Conservation (phyloP, 176 grass and related monocot species). For the Saccharum officinarum region DNA sequence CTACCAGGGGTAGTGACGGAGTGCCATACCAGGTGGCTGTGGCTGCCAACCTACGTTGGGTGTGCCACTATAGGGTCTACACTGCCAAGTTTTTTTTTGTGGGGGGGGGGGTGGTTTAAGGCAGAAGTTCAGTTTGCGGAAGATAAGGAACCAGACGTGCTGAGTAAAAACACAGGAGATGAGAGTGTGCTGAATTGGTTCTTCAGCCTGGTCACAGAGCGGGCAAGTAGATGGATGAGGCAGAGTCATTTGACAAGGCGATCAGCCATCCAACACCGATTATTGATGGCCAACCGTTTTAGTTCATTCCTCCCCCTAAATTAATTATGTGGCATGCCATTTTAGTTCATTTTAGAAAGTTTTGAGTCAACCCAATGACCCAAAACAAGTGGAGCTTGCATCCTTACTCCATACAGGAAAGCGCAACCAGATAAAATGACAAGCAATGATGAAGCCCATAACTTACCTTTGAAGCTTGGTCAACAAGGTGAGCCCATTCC, state of each 20-base stretch:
- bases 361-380: background rate
- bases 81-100: too few species aligned
- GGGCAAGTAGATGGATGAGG: too few species aligned
- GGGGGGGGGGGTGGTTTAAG: too few species aligned
- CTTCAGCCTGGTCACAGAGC: background rate
- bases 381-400: background rate
- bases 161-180: background rate
- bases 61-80: background rate
- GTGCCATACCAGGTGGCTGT: background rate
- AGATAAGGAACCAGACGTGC: background rate
- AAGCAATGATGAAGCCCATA: background rate
- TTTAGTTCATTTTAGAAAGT: background rate
- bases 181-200: background rate
- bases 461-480: slow-evolving; percentile 71
- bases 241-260: too few species aligned
- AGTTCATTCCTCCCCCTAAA: background rate
- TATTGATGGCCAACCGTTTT: background rate
- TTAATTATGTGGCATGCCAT: background rate
- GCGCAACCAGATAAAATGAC: slow-evolving; percentile 10
- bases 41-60: background rate
- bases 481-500: slow-evolving; percentile 86
- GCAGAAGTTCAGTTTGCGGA: background rate
- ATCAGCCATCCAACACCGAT: background rate
- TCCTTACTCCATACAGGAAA: slow-evolving; percentile 18
- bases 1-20: too few species aligned